Evolutionary conservation across 148 eudicot genomes (phyloP).

Genomic region (Cornus suecica): DNA sequence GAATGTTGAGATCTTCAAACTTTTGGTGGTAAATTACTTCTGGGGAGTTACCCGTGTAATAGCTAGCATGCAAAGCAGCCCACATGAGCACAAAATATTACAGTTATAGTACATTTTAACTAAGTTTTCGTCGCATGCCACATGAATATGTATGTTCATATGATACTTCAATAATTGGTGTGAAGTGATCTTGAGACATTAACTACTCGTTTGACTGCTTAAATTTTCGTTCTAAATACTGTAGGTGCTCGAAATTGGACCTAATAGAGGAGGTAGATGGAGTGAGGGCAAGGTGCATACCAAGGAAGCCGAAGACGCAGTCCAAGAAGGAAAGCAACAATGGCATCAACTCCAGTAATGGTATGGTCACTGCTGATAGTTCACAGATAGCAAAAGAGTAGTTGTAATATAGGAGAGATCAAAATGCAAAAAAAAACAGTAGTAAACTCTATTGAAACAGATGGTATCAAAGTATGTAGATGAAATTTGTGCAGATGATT

Average conservation of each 20-base stretch:
- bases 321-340: not conserved
- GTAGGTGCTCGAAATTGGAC: slow-evolving; percentile 31
- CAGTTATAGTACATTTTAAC: too few relatives aligned
- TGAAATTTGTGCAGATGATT: not conserved
- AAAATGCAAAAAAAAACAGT: not conserved
- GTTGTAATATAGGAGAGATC: not conserved
- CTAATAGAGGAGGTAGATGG: slow-evolving; percentile 26
- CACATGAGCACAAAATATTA: too few relatives aligned
- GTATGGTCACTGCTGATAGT: not conserved
- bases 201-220: too few relatives aligned
- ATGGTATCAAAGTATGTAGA: not conserved
- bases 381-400: not conserved
- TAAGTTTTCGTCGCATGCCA: too few relatives aligned
- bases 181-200: too few relatives aligned
- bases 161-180: too few relatives aligned
- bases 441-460: not conserved
- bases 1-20: too few relatives aligned
- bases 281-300: slow-evolving; percentile 33
- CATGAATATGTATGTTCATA: too few relatives aligned
- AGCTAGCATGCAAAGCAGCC: too few relatives aligned
- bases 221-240: not conserved
- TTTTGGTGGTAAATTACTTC: too few relatives aligned
- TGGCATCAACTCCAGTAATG: not conserved
- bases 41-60: too few relatives aligned
- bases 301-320: slow-evolving; percentile 26